Percentiles rank a stretch among this genome's conserved stretches.
Conservation (phyloP, 2,329 filamentous ascomycete genomes). For the Neurospora crassa region DNA sequence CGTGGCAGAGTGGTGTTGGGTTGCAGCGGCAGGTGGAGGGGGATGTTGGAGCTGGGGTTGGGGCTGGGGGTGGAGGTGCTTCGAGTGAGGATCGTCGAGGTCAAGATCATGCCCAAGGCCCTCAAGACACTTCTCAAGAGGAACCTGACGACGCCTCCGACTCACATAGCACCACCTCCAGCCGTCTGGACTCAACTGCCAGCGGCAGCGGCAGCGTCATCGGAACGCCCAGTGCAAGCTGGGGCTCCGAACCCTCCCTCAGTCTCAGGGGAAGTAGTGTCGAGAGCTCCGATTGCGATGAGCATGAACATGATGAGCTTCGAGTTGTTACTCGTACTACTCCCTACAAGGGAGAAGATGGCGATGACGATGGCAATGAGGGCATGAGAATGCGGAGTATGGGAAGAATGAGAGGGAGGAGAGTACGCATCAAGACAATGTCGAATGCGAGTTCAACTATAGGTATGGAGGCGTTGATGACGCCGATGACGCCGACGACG, state of each 20-base stretch:
- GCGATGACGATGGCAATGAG: neutral
- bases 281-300: neutral
- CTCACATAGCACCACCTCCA: neutral
- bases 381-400: neutral
- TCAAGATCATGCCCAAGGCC: rapidly evolving
- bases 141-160: neutral
- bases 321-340: too few relatives aligned
- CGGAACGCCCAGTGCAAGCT: neutral
- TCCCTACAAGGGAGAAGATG: too few relatives aligned
- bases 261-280: neutral
- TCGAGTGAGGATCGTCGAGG: neutral
- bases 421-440: neutral
- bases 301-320: neutral
- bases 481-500: neutral
- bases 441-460: neutral
- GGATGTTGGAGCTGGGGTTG: neutral
- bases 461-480: neutral
- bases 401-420: neutral
- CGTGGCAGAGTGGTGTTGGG: neutral
- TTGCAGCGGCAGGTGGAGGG: too few relatives aligned
- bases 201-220: neutral
- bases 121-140: neutral
- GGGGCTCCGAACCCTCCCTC: neutral
- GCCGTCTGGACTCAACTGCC: neutral
- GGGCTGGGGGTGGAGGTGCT: too few relatives aligned